phyloP scores from a whole-genome alignment of 306 rosid genomes.

The Rubus parviflorus region DNA sequence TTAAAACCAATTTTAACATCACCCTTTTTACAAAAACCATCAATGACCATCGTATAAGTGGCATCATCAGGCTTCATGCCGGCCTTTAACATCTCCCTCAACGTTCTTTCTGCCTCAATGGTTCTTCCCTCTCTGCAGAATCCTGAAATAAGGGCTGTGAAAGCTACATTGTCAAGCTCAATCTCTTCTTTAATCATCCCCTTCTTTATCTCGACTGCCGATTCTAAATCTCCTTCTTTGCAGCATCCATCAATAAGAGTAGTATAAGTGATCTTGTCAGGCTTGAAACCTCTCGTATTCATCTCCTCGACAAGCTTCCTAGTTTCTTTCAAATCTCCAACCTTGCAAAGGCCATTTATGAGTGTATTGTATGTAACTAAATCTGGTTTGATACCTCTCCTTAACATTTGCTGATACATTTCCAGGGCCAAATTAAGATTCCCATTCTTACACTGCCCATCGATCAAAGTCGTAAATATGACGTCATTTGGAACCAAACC shows the following conservation, averaged over 20 bases:
- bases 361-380: slow-evolving; percentile 65
- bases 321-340: slow-evolving; percentile 64
- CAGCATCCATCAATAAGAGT: slow-evolving; percentile 82
- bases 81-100: slow-evolving; percentile 70
- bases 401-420: slow-evolving; percentile 61
- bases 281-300: slow-evolving; percentile 50
- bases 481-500: slow-evolving; percentile 70
- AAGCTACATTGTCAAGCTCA: slow-evolving; percentile 70
- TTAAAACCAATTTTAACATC: slow-evolving; percentile 67
- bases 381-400: slow-evolving; percentile 63
- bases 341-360: slow-evolving; percentile 80
- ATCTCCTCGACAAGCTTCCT: slow-evolving; percentile 60
- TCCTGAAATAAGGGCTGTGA: slow-evolving; percentile 71
- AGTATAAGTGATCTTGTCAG: slow-evolving; percentile 80
- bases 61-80: slow-evolving; percentile 75
- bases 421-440: slow-evolving; percentile 58
- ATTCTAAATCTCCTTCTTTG: slow-evolving; percentile 72
- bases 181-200: slow-evolving; percentile 57
- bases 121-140: slow-evolving; percentile 69
- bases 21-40: slow-evolving; percentile 74
- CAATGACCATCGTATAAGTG: slow-evolving; percentile 72
- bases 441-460: slow-evolving; percentile 70
- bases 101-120: slow-evolving; percentile 51
- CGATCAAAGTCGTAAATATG: slow-evolving; percentile 67
- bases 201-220: slow-evolving; percentile 55